These are phyloP conservation scores for Geotrichum bryndzae DNA, from an alignment of 1,139 yeast genomes.

Conservation along the genomic window DNA sequence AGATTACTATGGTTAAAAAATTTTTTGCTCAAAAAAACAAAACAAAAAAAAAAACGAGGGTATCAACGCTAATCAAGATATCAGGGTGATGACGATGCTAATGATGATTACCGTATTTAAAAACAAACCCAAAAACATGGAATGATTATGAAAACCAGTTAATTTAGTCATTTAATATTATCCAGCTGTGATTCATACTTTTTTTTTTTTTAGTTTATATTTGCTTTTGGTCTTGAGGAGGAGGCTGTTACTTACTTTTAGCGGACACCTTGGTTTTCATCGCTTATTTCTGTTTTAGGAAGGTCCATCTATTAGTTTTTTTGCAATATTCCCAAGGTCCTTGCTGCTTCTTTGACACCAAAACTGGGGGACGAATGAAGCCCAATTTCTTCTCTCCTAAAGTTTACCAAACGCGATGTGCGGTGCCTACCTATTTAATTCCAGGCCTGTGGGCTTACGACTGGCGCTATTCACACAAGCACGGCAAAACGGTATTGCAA, in stretches of 20 bases:
- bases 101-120: too few species aligned
- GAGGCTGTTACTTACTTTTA: background rate
- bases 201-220: too few species aligned
- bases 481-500: background rate
- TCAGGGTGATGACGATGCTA: background rate
- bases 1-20: background rate
- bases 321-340: background rate
- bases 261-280: background rate
- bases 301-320: background rate
- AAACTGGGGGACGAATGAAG: background rate
- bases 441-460: background rate
- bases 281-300: background rate
- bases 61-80: background rate
- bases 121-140: too few species aligned
- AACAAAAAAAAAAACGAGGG: background rate
- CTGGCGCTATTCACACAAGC: background rate
- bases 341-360: background rate
- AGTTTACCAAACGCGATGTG: background rate
- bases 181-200: too few species aligned
- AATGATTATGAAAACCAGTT: too few species aligned
- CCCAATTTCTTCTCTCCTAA: background rate
- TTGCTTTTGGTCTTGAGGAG: background rate
- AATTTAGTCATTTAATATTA: too few species aligned
- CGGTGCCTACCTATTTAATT: background rate
- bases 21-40: background rate